Conservation (phyloP, 148 eudicot species). For the Talinum fruticosum region DNA sequence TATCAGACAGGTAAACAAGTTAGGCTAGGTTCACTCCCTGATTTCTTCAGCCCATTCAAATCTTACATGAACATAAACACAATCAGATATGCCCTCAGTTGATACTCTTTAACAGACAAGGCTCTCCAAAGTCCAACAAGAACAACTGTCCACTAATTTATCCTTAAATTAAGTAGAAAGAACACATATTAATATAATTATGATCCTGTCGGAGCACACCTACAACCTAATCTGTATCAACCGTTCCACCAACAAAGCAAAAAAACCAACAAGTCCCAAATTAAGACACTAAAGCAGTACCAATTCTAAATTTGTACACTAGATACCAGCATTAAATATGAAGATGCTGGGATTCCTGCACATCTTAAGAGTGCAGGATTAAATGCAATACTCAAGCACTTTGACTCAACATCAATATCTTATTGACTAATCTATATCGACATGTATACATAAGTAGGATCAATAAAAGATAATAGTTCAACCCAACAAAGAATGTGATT, state of each 20-base stretch:
- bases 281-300: not conserved
- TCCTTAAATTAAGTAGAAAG: not conserved
- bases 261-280: not conserved
- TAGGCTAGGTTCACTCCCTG: too few species aligned
- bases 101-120: not conserved
- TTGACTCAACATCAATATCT: too few species aligned
- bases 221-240: not conserved
- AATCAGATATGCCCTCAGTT: too few species aligned
- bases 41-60: too few species aligned
- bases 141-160: not conserved
- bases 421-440: too few species aligned
- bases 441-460: not conserved
- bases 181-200: not conserved
- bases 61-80: too few species aligned
- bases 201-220: not conserved
- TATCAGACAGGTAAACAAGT: too few species aligned
- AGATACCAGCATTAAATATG: not conserved
- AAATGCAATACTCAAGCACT: not conserved
- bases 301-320: not conserved
- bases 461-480: not conserved
- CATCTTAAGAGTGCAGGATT: not conserved
- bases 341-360: not conserved
- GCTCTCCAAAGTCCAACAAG: not conserved
- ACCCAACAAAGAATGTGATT: not conserved
- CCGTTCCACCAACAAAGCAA: not conserved